A percentile compares a stretch with the other conserved stretches of the same genome.
Conservation (phyloP, 2,329 filamentous ascomycete genomes). For the Fusarium sublunatum region DNA sequence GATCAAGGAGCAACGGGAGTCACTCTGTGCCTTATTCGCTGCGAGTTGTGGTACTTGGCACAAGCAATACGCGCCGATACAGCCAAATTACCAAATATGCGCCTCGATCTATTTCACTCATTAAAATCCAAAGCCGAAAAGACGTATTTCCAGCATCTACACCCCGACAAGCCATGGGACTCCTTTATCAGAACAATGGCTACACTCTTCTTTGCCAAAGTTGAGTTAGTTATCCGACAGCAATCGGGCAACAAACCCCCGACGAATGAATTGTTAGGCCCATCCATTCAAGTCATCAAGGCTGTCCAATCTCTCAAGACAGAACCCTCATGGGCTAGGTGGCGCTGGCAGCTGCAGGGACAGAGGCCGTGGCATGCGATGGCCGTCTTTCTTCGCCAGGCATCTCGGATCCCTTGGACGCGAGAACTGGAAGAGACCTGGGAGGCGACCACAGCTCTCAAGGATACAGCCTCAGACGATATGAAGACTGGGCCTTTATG, state of each 20-base stretch:
- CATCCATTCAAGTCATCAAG: conserved; percentile 37
- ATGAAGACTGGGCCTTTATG: conserved; percentile 29
- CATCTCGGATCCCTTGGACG: conserved; percentile 38
- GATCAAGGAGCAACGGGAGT: conserved; percentile 13
- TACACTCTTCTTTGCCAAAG: conserved; percentile 45
- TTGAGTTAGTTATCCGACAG: conserved; percentile 40
- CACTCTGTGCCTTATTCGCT: conserved; percentile 42
- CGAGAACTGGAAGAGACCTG: conserved; percentile 40
- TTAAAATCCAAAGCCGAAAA: conserved; percentile 24
- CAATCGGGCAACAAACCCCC: background rate
- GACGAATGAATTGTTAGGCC: conserved; percentile 2
- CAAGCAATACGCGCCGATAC: conserved; percentile 25
- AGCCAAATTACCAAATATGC: conserved; percentile 13
- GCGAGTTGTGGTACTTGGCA: conserved; percentile 44
- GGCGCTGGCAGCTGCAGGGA: conserved; percentile 49
- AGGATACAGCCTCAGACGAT: conserved; percentile 8
- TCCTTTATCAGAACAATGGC: conserved; percentile 38
- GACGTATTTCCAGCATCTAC: conserved; percentile 24
- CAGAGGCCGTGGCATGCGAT: conserved; percentile 47
- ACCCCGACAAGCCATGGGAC: conserved; percentile 16
- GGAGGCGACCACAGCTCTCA: conserved; percentile 23
- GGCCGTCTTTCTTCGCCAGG: conserved; percentile 39
- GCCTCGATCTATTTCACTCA: conserved; percentile 21
- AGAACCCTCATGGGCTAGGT: conserved; percentile 38
- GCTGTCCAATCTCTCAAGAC: conserved; percentile 37